Conservation (phyloP, 768 basidiomycete species). For the Calocera viscosa region DNA sequence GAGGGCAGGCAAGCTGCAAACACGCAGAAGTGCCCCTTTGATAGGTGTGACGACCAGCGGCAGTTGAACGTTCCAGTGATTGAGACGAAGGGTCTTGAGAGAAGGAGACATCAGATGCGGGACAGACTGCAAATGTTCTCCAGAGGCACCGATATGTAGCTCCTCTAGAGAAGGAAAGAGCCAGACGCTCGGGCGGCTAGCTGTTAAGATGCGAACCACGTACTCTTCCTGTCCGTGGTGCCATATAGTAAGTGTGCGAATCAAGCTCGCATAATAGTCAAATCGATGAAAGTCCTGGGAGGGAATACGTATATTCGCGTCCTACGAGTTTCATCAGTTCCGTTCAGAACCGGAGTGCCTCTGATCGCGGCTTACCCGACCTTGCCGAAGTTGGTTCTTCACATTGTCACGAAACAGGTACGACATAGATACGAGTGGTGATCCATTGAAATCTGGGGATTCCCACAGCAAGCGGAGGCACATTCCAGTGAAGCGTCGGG, state of each 20-base stretch:
- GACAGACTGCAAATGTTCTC: not conserved
- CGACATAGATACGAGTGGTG: not conserved
- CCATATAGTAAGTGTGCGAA: not conserved
- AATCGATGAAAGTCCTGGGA: not conserved
- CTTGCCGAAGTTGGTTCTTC: not conserved
- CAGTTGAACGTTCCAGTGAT: not conserved
- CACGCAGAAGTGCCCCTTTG: not conserved
- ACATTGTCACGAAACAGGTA: not conserved
- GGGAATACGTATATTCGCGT: not conserved
- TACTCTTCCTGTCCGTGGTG: slow-evolving; percentile 3
- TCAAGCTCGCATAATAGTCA: not conserved
- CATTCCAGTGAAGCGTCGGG: not conserved
- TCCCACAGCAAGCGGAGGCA: not conserved
- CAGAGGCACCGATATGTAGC: not conserved
- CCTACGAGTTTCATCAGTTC: not conserved
- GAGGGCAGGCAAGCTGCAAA: not conserved
- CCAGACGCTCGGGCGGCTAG: not conserved
- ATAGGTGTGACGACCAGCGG: not conserved
- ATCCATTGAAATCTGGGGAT: not conserved
- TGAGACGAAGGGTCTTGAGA: not conserved
- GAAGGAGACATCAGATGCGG: not conserved
- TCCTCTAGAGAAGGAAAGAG: not conserved
- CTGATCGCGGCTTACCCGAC: not conserved
- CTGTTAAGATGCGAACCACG: not conserved
- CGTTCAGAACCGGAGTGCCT: not conserved